These are phyloP conservation scores for Bassia scoparia DNA, from an alignment of 148 eudicot genomes.

Conservation along the genomic window DNA sequence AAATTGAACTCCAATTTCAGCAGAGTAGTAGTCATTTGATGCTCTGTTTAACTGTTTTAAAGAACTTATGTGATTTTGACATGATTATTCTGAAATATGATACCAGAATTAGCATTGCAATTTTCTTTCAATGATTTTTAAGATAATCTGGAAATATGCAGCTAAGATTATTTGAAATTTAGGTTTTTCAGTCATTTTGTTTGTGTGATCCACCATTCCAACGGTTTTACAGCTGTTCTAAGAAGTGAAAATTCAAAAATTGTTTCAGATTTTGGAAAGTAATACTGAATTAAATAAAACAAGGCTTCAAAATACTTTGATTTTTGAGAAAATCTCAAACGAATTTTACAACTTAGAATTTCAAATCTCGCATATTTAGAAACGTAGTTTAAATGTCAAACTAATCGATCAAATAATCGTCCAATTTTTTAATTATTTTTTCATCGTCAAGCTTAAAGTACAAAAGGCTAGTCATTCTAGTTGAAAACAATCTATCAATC, in stretches of 20 bases:
- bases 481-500: no score
- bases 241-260: background rate
- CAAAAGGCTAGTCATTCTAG: no score
- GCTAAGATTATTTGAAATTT: background rate
- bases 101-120: no score
- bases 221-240: background rate
- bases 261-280: background rate
- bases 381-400: no score
- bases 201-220: background rate
- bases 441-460: no score
- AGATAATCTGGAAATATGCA: background rate
- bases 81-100: no score
- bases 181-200: background rate
- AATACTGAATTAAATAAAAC: background rate
- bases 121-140: background rate
- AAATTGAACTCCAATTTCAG: background rate
- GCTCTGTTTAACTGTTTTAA: constrained; percentile 4
- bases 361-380: background rate
- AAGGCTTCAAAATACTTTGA: background rate
- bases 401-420: no score
- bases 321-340: background rate
- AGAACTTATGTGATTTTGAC: background rate
- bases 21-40: background rate
- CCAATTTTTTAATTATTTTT: no score
- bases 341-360: background rate